These are phyloP conservation scores for Cutaneotrichosporon dermatis DNA, from an alignment of 1,284 basidiomycete species.

Conservation along the genomic window DNA sequence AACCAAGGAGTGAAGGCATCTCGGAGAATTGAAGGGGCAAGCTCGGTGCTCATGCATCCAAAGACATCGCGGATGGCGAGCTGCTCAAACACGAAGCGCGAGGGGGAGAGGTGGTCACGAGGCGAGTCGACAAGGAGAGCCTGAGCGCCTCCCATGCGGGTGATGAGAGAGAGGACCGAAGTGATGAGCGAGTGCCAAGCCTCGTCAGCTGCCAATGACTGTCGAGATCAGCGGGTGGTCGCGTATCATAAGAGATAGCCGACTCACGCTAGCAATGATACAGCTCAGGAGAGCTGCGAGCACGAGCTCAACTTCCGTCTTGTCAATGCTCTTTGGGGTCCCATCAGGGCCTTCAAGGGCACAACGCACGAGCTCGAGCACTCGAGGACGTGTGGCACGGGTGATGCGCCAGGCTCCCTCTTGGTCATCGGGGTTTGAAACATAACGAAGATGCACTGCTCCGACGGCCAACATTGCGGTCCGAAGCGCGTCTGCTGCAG, in stretches of 20 bases:
- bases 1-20: conserved; percentile 45
- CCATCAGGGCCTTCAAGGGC: conserved; percentile 29
- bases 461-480: conserved; percentile 41
- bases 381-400: conserved; percentile 27
- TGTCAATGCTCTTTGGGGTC: conserved; percentile 25
- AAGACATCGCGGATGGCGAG: conserved; percentile 45
- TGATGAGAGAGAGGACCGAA: conserved; percentile 36
- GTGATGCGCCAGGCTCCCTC: conserved; percentile 35
- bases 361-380: conserved; percentile 29
- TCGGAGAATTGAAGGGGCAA: conserved; percentile 37
- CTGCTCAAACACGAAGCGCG: conserved; percentile 45
- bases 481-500: conserved; percentile 41
- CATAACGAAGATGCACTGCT: conserved; percentile 40
- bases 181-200: conserved; percentile 45
- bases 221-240: conserved; percentile 5
- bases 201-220: conserved; percentile 41
- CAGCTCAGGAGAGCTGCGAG: conserved; percentile 41
- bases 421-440: conserved; percentile 32
- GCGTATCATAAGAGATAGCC: not conserved
- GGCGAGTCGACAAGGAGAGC: conserved; percentile 36
- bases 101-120: conserved; percentile 33
- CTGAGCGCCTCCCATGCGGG: conserved; percentile 40
- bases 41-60: conserved; percentile 45
- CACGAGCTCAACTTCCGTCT: conserved; percentile 39
- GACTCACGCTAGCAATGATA: conserved; percentile 43